These are phyloP conservation scores for Striga hermonthica DNA, from an alignment of 305 asterid species.

Conservation along the genomic window DNA sequence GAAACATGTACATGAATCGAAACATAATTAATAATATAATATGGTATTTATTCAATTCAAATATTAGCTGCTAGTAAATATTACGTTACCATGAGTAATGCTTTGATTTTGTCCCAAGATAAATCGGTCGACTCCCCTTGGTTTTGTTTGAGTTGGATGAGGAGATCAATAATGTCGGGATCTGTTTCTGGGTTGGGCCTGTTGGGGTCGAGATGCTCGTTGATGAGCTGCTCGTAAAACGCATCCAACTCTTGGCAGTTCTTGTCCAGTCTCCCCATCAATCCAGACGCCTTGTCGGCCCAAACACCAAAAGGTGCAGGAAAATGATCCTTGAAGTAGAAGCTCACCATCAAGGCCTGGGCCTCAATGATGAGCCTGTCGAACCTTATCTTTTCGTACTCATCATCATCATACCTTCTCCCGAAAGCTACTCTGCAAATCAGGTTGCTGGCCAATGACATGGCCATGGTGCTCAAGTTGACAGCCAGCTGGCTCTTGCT, in stretches of 20 bases:
- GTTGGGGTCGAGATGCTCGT: constrained; percentile 29
- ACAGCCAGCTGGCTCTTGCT: not conserved
- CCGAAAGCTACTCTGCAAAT: constrained; percentile 46
- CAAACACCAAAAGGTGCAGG: constrained; percentile 26
- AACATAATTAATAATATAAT: too few relatives aligned
- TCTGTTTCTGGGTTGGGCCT: constrained; percentile 11
- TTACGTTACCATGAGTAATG: constrained; percentile 36
- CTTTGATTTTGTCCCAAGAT: constrained; percentile 39
- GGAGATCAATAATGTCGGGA: constrained; percentile 34
- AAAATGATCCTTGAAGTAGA: constrained; percentile 34
- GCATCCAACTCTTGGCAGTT: constrained; percentile 35
- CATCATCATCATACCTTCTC: constrained; percentile 36
- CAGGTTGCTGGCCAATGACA: constrained; percentile 38
- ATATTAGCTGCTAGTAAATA: too few relatives aligned
- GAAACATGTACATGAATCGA: not conserved
- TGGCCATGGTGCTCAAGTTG: constrained; percentile 33
- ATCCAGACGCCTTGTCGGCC: constrained; percentile 33
- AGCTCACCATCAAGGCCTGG: constrained; percentile 38
- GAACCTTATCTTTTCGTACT: constrained; percentile 36
- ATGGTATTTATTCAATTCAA: too few relatives aligned
- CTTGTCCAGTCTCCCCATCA: constrained; percentile 16
- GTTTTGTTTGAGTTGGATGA: constrained; percentile 29
- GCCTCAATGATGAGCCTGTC: constrained; percentile 36
- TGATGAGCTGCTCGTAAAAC: constrained; percentile 38
- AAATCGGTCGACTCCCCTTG: constrained; percentile 9